Evolutionary conservation across 768 basidiomycete species (phyloP), one percentile per base, ranked within the genome.

Genomic region (Rhodotorula diobovata): DNA sequence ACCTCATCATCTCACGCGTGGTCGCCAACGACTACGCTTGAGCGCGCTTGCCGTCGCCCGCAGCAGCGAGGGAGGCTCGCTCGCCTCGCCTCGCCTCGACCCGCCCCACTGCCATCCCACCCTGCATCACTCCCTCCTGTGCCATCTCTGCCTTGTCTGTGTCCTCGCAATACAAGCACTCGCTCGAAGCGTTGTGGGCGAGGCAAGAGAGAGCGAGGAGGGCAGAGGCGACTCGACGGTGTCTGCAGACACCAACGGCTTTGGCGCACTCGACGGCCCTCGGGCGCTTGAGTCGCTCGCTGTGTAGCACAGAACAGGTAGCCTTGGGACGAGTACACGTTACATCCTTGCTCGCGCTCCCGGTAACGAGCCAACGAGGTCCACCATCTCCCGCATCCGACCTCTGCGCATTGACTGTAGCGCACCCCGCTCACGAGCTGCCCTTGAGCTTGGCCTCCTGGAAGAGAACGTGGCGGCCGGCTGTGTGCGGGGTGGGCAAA

Each of bases 1-100:
- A 78, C 30, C 58, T 82, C 71, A 80, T 82, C 76, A 79, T 82
- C 53, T 80, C 79, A 25, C 70, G 81, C 48, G 61, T 69, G 46
- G 68, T 73, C 60, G 68, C 61, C 11, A 51, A 69, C 4, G 72
- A 68, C 57, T 73, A 63, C 61, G 64, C 59, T 21, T 72, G 39
- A 30, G 4, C 25, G 45, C 6, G 34, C 4, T 35, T 7, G 28
- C 20, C 2, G 1, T 5, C 34, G 34, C 9, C 55, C 34, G 8
- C 23, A 9, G 15, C 2, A 8, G 25, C 14, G 35, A 56, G 35
- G 55, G 25, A 30, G 4, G 16, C n/a, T 16, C 53, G 30, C 30
- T 15, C 14, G 41, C 41, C 41, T 43, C 14, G 14, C 18, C 41
- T 43, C 41, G 41, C 53, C n/a, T n/a, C n/a, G n/a, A 8, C 16